Evolutionary conservation across 129 eudicot genomes (phyloP).

Genomic region (Logfia minima): DNA sequence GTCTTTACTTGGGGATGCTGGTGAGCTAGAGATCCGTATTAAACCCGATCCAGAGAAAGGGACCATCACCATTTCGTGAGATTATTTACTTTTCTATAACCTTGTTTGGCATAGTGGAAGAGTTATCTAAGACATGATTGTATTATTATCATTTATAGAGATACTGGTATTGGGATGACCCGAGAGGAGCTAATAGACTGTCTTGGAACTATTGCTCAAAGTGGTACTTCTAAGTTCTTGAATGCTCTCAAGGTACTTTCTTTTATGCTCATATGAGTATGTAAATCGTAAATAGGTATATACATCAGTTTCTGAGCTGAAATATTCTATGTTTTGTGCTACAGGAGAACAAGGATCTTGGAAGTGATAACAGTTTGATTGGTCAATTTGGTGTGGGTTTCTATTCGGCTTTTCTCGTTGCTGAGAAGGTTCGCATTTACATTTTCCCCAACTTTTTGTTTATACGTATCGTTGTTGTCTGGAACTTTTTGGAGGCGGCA

Average conservation of each 20-base stretch:
- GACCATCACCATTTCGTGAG: slow-evolving; percentile 85
- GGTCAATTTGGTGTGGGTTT: slow-evolving; percentile 99
- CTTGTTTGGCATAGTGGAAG: background rate
- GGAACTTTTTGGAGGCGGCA: background rate
- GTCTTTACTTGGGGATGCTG: slow-evolving; percentile 75
- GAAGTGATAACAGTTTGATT: slow-evolving; percentile 81
- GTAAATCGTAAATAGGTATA: background rate
- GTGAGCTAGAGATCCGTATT: slow-evolving; percentile 88
- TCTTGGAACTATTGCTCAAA: slow-evolving; percentile 98
- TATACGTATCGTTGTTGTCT: background rate
- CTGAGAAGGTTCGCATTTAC: slow-evolving; percentile 63
- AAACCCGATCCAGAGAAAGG: slow-evolving; percentile 89
- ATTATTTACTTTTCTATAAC: background rate
- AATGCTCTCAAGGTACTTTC: slow-evolving; percentile 75
- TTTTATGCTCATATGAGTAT: background rate
- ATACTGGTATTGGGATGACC: slow-evolving; percentile 97
- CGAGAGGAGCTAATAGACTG: slow-evolving; percentile 90
- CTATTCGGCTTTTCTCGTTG: slow-evolving; percentile 94
- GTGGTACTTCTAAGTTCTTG: slow-evolving; percentile 93
- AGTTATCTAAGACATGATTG: background rate
- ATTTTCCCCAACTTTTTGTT: background rate
- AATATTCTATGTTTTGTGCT: slow-evolving; percentile 5
- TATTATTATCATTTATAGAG: slow-evolving; percentile 45
- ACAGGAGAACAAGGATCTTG: slow-evolving; percentile 89
- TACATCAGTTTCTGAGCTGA: background rate